Base-by-base conservation (phyloP, 768 basidiomycete genomes). In the Hygrocybe punicea region DNA sequence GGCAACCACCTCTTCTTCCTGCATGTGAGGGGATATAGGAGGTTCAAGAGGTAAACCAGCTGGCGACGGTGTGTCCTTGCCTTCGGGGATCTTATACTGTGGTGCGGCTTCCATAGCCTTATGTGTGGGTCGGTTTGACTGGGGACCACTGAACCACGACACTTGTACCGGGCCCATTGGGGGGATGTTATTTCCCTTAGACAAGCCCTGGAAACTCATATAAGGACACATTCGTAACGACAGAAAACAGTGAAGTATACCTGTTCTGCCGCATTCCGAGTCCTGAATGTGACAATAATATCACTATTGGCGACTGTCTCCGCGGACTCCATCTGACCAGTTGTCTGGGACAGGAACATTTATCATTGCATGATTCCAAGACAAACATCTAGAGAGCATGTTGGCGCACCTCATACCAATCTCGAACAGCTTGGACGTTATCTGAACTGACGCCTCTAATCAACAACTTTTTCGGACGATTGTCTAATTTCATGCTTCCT, bases 401-500 rank as follows among this genome's bases (percentile, higher is more conserved):
- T 7, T 34, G n/a, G 42, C 21, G 35, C 65, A 89, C 85, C 80
- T 92, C 89, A 67, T 87, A 96, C 89, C 91, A 95, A 62, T 90
- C 85, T 60, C 81, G 83, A 58, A 94, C 73, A 6, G 81, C 78
- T 59, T 86, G 83, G 33, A 84, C 59, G 29, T 76, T 75, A 17
- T 80, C 78, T 35, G 76, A 71, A 16, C 67, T 71, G 8, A 82
- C 82, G 36, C 87, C 89, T 65, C 90, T 87, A 25, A 97, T 76
- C 19, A 88, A 71, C 21, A 97, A 73, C 70, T 83, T 86, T 74
- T 85, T 89, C 9, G 93, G 89, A 16, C 93, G 84, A 65, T 94
- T 93, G 70, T 97, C 93, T 25, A 97, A 81, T 66, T 89, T 89
- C 87, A 96, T 89, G 64, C 85, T 92, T 9, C 78, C 75, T 40